Evolutionary conservation across 169 alveolate genomes (phyloP), one percentile per base, ranked within the genome.

Genomic region (Eimeria sp.): DNA sequence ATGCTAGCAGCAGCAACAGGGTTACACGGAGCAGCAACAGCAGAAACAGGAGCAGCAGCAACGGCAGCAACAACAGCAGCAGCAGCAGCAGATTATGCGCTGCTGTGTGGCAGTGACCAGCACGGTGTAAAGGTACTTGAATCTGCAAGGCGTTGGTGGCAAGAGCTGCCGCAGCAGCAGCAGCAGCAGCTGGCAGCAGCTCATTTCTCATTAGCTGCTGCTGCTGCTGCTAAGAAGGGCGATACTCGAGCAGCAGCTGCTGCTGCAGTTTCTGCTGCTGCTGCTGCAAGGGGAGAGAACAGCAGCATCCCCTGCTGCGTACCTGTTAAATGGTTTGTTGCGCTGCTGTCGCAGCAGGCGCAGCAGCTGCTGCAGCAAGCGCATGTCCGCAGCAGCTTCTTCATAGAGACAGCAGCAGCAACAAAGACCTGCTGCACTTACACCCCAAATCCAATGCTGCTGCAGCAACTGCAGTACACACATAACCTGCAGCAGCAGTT

Each of bases 341-440:
- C 87, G 34, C 61, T 76, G 13, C 87, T 76, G 34, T 76, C 87
- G 5, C 87, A 14, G 58, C 87, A 76, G 6, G 58, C 87, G 30
- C 58, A 76, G 87, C 87, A 76, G 87, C 87, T 76, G 87, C 87
- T 76, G 87, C 87, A 76, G 87, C 87, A 76, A 43, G n/a, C 87
- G 5, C 58, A 40, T 45, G 49, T 76, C 9, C n/a, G 87, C 30
- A 43, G 87, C 87, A 43, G 63, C 49, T 34, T 25, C 58, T 76
- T 76, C 30, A 18, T 76, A 40, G 87, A 76, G 87, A 76, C 87
- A 76, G 87, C 87, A 34, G 87, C 87, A 76, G 30, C 58, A 6
- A 76, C 87, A 30, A 25, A 40, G 43, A 45, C 61, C 87, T 76
- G 87, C 87, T 76, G 87, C 57, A 34, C 87, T 4, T 76, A 76